Evolutionary conservation across 768 basidiomycete genomes (phyloP), one percentile per base, ranked within the genome.

Genomic region (Scleroderma citrinum): DNA sequence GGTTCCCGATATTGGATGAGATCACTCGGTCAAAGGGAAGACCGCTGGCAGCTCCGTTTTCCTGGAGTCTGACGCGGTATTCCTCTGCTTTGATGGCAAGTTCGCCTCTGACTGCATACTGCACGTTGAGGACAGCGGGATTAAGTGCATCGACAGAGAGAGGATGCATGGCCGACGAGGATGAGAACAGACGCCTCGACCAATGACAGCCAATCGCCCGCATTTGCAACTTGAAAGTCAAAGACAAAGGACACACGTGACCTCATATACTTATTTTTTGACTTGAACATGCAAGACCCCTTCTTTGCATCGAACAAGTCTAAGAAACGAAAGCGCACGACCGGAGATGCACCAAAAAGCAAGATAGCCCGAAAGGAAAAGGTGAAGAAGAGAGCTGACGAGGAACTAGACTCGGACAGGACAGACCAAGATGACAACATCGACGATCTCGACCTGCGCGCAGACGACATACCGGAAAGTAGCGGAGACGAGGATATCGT

Each of bases 21-120:
- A 96, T 95, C 68, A 98, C 76, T 58, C 81, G 80, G 64, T 82
- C 78, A 69, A 98, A 99, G 14, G 92, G 92, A 14, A 97, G 76
- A 17, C 71, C 73, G 55, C 78, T 70, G 49, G 72, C 13, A 2
- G 29, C 35, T 14, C 59, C 63, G 20, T 71, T 69, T 48, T 75
- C 68, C 67, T 81, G 78, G 61, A 98, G 80, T 57, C 75, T 68
- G 44, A 84, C 83, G 48, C 86, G 78, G 57, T 88, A 83, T 46
- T 80, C 72, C 68, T 97, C 93, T 0, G 95, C 92, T 65, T 87
- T 90, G 72, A 97, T 89, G 3, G 95, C 92, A 55, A 98, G 83
- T 70, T 95, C 94, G 43, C 96, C 95, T 47, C 95, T 89, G 24
- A 99, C 95, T 48, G 95, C 95, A 65, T 99, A 99, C 67, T 96